phyloP scores from a whole-genome alignment of 768 basidiomycete genomes.

The Pleurotus eryngii region DNA sequence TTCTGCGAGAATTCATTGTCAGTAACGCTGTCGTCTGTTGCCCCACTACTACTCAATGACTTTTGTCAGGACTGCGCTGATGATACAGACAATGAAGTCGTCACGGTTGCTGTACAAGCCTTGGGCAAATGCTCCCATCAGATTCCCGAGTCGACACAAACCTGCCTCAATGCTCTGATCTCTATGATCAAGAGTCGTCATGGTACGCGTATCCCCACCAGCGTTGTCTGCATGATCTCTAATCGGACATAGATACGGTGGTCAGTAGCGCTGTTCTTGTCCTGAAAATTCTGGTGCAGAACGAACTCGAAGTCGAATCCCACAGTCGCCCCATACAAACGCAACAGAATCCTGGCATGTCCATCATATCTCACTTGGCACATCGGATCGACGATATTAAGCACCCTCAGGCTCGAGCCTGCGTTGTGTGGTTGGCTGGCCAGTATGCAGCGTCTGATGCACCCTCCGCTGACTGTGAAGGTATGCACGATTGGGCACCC shows the following conservation, averaged over 20 bases:
- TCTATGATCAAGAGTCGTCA: slow-evolving; percentile 73
- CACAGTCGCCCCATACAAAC: slow-evolving; percentile 21
- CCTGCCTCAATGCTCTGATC: slow-evolving; percentile 76
- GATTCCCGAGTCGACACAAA: slow-evolving; percentile 64
- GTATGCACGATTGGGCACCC: slow-evolving; percentile 77
- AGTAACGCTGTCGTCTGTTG: slow-evolving; percentile 22
- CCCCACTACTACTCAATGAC: not conserved
- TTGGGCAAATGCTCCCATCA: slow-evolving; percentile 72
- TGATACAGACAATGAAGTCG: slow-evolving; percentile 70
- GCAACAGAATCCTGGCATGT: slow-evolving; percentile 39
- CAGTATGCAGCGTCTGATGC: slow-evolving; percentile 63
- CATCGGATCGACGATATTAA: slow-evolving; percentile 74
- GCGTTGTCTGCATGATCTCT: not conserved
- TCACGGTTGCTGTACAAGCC: slow-evolving; percentile 70
- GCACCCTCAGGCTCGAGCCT: slow-evolving; percentile 80
- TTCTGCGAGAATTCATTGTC: slow-evolving; percentile 85
- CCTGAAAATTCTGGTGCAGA: slow-evolving; percentile 80
- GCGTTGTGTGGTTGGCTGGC: slow-evolving; percentile 90
- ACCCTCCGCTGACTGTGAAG: slow-evolving; percentile 39
- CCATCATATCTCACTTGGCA: slow-evolving; percentile 78
- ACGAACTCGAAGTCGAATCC: slow-evolving; percentile 42
- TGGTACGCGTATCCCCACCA: slow-evolving; percentile 41
- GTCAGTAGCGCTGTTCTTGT: slow-evolving; percentile 82
- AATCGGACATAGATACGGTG: slow-evolving; percentile 51
- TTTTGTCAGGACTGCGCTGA: slow-evolving; percentile 69